Conservation (phyloP, 805 yeast species). For the Candida mattraensis region DNA sequence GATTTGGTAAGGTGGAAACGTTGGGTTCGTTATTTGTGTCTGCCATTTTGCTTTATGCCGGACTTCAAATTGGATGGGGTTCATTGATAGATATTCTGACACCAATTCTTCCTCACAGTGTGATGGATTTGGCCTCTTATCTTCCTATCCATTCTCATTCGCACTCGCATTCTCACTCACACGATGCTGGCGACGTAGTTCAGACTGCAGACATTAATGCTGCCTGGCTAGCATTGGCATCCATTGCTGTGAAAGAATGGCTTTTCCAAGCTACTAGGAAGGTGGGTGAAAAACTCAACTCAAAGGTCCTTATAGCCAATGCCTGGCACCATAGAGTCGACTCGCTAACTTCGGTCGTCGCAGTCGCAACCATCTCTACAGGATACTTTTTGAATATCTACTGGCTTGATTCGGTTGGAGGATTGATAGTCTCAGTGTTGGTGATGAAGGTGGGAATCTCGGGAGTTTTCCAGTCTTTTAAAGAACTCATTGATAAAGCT, state of each 20-base stretch:
- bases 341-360: conserved; percentile 87
- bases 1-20: conserved; percentile 92
- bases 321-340: conserved; percentile 99
- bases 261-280: conserved; percentile 79
- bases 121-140: conserved; percentile 53
- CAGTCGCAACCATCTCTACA: conserved; percentile 81
- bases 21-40: conserved; percentile 90
- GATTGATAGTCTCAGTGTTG: conserved; percentile 76
- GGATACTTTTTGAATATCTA: conserved; percentile 76
- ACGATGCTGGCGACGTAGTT: conserved; percentile 27
- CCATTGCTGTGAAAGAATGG: conserved; percentile 86
- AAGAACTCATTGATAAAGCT: conserved; percentile 78
- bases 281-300: conserved; percentile 74
- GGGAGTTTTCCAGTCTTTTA: conserved; percentile 67
- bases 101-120: conserved; percentile 61
- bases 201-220: conserved; percentile 75
- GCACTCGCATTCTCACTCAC: conserved; percentile 47
- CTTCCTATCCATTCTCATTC: conserved; percentile 54
- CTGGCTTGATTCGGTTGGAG: conserved; percentile 93
- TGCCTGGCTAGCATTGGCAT: conserved; percentile 92
- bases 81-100: conserved; percentile 69
- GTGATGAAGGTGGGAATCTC: conserved; percentile 82
- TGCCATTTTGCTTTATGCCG: conserved; percentile 79
- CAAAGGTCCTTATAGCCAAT: conserved; percentile 90
- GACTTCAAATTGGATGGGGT: conserved; percentile 86